These are phyloP conservation scores for Hypoxylon subgilvum DNA, from an alignment of 495 filamentous ascomycete genomes.

Conservation along the genomic window DNA sequence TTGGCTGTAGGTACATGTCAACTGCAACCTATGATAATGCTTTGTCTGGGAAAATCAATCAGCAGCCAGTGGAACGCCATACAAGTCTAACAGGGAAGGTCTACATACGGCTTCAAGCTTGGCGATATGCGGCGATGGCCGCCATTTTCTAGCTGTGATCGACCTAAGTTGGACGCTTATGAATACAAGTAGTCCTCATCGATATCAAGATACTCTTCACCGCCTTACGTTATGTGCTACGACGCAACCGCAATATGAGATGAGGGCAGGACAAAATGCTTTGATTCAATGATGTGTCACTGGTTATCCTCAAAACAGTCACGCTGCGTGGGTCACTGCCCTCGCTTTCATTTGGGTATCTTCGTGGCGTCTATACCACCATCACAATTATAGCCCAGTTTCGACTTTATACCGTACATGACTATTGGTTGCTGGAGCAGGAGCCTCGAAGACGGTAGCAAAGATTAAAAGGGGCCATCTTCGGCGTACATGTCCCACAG, in stretches of 20 bases:
- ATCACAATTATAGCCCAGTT: too few relatives aligned
- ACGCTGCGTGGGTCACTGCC: too few relatives aligned
- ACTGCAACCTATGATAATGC: constrained; percentile 1
- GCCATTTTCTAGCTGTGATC: neutral
- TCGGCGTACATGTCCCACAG: too few relatives aligned
- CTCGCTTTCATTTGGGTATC: too few relatives aligned
- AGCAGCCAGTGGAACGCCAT: constrained; percentile 13
- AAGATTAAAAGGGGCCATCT: too few relatives aligned
- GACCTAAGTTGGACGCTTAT: neutral
- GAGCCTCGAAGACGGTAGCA: too few relatives aligned
- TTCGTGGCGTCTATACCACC: too few relatives aligned
- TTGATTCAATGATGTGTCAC: too few relatives aligned
- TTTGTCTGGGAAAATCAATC: constrained; percentile 9
- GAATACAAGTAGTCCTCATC: neutral
- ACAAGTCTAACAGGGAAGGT: constrained; percentile 17
- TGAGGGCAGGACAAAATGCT: too few relatives aligned
- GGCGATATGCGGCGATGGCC: constrained; percentile 22
- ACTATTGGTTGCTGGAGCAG: too few relatives aligned
- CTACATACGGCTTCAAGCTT: constrained; percentile 15
- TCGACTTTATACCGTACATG: too few relatives aligned
- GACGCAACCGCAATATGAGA: neutral
- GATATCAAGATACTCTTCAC: neutral
- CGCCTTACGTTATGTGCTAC: neutral
- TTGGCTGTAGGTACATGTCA: neutral
- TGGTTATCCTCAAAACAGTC: too few relatives aligned